Conservation (phyloP, 2,329 filamentous ascomycete genomes). For the Curvularia eragrostidis region DNA sequence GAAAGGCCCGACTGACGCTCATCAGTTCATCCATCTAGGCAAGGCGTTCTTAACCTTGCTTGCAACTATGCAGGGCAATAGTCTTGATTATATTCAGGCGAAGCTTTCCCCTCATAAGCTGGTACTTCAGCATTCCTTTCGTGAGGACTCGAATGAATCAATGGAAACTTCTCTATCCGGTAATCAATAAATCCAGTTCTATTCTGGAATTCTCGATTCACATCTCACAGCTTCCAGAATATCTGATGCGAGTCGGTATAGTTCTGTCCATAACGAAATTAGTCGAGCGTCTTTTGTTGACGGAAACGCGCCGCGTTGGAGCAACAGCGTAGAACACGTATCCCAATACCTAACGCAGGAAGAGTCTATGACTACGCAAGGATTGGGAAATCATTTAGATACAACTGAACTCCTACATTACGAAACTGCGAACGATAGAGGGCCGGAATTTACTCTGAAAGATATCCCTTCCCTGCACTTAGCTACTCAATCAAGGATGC, state of each 20-base stretch:
- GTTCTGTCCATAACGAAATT: not conserved
- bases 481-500: slow-evolving; percentile 2
- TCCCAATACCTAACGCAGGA: not conserved
- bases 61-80: not conserved
- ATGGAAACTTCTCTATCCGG: not conserved
- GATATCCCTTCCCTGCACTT: not conserved
- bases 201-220: not conserved
- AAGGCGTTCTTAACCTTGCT: slow-evolving; percentile 6
- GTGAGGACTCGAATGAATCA: not conserved
- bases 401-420: not conserved
- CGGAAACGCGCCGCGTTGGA: not conserved
- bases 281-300: not conserved
- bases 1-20: not conserved
- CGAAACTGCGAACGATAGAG: not conserved
- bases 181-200: not conserved
- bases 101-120: slow-evolving; percentile 3
- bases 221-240: not conserved
- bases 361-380: not conserved
- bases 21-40: slow-evolving; percentile 6
- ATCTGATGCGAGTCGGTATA: not conserved
- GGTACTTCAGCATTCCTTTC: not conserved
- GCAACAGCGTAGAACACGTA: not conserved
- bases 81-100: slow-evolving; percentile 1
- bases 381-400: not conserved
- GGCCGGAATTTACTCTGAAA: not conserved